Evolutionary conservation across 2,329 filamentous ascomycete genomes (phyloP), one percentile per base, ranked within the genome.

Genomic region (Colletotrichum brevisporum): DNA sequence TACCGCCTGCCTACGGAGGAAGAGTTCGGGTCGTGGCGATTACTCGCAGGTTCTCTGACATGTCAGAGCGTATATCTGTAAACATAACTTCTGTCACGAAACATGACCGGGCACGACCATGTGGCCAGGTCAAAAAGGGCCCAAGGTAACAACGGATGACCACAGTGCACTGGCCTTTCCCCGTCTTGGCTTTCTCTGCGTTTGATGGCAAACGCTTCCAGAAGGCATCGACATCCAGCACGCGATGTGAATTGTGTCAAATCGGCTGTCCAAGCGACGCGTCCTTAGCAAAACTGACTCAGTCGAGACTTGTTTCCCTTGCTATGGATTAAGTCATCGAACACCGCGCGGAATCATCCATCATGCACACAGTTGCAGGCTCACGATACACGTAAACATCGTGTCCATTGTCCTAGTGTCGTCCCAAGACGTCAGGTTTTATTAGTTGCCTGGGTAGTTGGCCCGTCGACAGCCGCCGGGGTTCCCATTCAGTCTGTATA

Each of bases 81-180:
- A 55, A 58, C 31, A 54, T 65, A 69, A 55, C 54, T 48, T 59
- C 48, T 55, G 43, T 24, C 61, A 65, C 48, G 54, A 59, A 69
- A 69, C 54, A 54, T 15, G 50, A 59, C 54, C 31, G 65, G 65
- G 48, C 31, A 51, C 48, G 24, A 27, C 41, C 54, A 59, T 65
- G 50, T 51, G 54, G 48, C 41, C 41, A 50, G 13, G 53, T 16
- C 45, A 6, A n/a, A 39, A 47, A 52, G 36, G 47, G 27, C 45
- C 45, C 6, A 13, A 43, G 48, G 43, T 13, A 53, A 43, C n/a
- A 45, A 54, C 55, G 31, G 66, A 69, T 41, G 61, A 51, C 31
- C 36, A 39, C 43, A 45, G 27, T 27, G 41, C 31, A 36, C 53
- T 53, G 57, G 50, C 53, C 45, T 31, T 56, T 36, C 36, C 60